Conservation (phyloP, 2,329 filamentous ascomycete species). For the Metarhizium humberi region DNA sequence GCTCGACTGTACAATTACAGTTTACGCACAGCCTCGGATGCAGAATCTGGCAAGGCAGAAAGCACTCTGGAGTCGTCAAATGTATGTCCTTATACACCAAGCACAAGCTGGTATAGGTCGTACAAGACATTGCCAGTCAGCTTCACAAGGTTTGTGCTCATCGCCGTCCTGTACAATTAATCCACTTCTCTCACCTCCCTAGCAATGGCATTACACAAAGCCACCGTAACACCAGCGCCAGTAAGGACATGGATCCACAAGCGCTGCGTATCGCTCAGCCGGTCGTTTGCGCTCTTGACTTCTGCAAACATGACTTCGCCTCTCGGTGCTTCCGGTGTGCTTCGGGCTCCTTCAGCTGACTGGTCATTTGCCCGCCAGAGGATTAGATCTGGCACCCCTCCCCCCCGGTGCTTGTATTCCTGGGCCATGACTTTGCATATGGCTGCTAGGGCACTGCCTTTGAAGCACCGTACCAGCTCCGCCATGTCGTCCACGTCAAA, state of each 20-base stretch:
- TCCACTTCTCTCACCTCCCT: conserved; percentile 37
- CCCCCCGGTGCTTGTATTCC: conserved; percentile 79
- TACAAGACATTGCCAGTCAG: background rate
- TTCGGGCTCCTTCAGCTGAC: conserved; percentile 1
- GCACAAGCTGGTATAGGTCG: background rate
- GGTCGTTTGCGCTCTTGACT: conserved; percentile 81
- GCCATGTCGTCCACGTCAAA: conserved; percentile 70
- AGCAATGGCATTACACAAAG: conserved; percentile 60
- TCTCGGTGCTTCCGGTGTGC: conserved; percentile 24
- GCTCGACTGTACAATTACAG: background rate
- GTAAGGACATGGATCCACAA: conserved; percentile 94
- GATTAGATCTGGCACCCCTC: conserved; percentile 86
- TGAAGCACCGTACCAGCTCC: conserved; percentile 71
- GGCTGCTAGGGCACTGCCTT: conserved; percentile 68
- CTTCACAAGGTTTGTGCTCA: background rate
- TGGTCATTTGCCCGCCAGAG: conserved; percentile 54
- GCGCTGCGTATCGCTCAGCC: conserved; percentile 88
- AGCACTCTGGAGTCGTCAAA: background rate
- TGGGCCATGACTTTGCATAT: conserved; percentile 93
- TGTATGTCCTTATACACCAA: background rate
- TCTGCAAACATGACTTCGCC: conserved; percentile 67
- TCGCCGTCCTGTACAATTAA: conserved; percentile 8
- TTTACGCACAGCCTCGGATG: background rate
- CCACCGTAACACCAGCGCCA: conserved; percentile 75
- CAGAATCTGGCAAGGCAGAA: background rate